phyloP scores from a whole-genome alignment of 140 eudicot genomes.

The Ambrosia hybrid region DNA sequence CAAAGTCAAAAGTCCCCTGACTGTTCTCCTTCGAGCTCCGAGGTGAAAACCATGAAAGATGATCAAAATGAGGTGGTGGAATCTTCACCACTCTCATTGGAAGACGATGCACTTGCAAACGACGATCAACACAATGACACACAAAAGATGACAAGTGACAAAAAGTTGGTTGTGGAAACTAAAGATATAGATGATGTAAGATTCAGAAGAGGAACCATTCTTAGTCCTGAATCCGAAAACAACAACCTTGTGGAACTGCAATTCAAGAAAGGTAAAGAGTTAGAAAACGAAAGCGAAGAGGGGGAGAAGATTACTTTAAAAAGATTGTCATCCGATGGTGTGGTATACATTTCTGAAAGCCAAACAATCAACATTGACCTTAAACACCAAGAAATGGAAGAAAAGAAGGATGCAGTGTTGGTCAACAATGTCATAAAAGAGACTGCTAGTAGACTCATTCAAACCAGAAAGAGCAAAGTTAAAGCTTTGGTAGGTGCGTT shows the following conservation, averaged over 20 bases:
- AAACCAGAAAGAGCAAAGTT: constrained; percentile 74
- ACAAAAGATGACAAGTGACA: background rate
- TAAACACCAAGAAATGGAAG: constrained; percentile 61
- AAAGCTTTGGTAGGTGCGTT: constrained; percentile 94
- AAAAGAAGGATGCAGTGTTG: constrained; percentile 43
- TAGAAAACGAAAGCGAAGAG: constrained; percentile 26
- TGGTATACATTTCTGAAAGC: constrained; percentile 13
- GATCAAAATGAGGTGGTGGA: constrained; percentile 24
- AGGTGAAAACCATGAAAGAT: constrained; percentile 24
- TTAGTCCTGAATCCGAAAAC: constrained; percentile 31
- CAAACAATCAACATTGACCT: constrained; percentile 42
- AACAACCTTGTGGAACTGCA: constrained; percentile 36
- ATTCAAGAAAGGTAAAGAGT: constrained; percentile 39
- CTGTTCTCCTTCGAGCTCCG: constrained; percentile 16
- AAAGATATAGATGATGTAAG: constrained; percentile 22
- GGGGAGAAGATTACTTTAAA: constrained; percentile 28
- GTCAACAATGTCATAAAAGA: constrained; percentile 72
- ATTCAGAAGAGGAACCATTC: constrained; percentile 43
- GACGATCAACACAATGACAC: constrained; percentile 14
- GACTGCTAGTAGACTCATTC: constrained; percentile 75
- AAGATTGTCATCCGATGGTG: constrained; percentile 31
- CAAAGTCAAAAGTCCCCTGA: constrained; percentile 20
- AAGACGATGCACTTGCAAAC: constrained; percentile 18
- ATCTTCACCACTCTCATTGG: constrained; percentile 14
- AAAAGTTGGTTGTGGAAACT: constrained; percentile 26